phyloP scores from a whole-genome alignment of 176 grass and related monocot genomes.

The Leersia perrieri region DNA sequence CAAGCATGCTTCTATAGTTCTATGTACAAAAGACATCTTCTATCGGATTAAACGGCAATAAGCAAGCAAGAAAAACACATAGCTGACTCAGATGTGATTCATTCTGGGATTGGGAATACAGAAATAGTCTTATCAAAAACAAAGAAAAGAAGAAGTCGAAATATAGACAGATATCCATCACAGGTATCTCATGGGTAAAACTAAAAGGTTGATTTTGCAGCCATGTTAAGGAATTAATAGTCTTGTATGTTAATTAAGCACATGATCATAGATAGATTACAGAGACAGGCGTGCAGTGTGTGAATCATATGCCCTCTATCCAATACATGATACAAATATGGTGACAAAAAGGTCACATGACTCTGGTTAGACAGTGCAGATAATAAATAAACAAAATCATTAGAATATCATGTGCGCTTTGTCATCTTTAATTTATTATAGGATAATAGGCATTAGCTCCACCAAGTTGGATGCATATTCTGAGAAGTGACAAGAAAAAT shows the following conservation, averaged over 20 bases:
- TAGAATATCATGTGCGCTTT: background rate
- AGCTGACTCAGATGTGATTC: conserved; percentile 32
- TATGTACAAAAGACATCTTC: background rate
- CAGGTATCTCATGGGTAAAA: background rate
- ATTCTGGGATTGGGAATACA: background rate
- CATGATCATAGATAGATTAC: background rate
- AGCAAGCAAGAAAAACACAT: background rate
- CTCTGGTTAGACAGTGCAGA: background rate
- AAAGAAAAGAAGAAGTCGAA: background rate
- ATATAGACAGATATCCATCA: background rate
- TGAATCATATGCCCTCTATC: conserved; percentile 12
- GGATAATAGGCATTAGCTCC: conserved; percentile 26
- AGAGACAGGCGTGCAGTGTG: background rate
- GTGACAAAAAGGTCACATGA: conserved; percentile 1
- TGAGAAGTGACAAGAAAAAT: background rate
- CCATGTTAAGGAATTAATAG: background rate
- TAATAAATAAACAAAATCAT: background rate
- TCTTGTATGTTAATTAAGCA: background rate
- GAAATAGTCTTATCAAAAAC: too few relatives aligned
- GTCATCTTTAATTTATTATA: background rate
- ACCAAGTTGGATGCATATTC: conserved; percentile 10
- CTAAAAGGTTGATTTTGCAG: background rate
- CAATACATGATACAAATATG: background rate
- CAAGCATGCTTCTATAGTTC: background rate
- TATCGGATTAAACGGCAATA: background rate